Percentiles rank a stretch among this genome's conserved stretches.
phyloP scores from a whole-genome alignment of 768 basidiomycete genomes.

The Russula sp. region DNA sequence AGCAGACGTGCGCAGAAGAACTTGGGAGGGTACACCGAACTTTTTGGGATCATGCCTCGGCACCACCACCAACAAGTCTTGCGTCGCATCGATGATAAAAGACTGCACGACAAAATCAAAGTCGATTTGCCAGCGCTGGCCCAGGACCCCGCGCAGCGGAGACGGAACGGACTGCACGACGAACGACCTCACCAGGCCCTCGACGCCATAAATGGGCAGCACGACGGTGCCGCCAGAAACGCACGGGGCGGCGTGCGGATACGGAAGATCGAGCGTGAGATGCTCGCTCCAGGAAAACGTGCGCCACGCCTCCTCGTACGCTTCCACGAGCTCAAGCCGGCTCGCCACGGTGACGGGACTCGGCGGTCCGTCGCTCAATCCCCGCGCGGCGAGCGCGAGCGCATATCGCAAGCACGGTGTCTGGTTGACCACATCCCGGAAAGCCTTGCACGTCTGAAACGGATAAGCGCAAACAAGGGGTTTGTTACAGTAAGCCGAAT shows the following conservation, averaged over 20 bases:
- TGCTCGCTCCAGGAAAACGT: not conserved
- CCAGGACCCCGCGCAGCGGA: not conserved
- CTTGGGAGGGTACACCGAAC: not conserved
- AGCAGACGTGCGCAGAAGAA: not conserved
- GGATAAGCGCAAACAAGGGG: no score
- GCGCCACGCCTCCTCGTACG: slow-evolving; percentile 5
- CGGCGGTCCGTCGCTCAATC: slow-evolving; percentile 3
- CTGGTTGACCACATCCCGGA: not conserved
- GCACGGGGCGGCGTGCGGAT: not conserved
- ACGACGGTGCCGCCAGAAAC: not conserved
- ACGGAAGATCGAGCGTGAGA: not conserved
- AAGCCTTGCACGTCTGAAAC: not conserved
- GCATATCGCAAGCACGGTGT: not conserved
- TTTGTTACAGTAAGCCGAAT: no score
- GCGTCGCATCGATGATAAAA: not conserved
- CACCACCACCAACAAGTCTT: not conserved
- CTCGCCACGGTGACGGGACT: not conserved
- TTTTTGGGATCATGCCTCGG: not conserved
- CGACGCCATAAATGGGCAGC: not conserved
- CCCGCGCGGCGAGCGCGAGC: not conserved
- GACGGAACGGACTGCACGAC: slow-evolving; percentile 1
- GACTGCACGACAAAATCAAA: not conserved
- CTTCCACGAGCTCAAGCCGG: not conserved
- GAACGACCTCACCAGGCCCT: not conserved
- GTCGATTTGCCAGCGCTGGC: not conserved